A percentile compares a stretch with the other conserved stretches of the same genome.
These are phyloP conservation scores for Symbiodinium natans DNA, from an alignment of 73 alveolate genomes.

Conservation along the genomic window DNA sequence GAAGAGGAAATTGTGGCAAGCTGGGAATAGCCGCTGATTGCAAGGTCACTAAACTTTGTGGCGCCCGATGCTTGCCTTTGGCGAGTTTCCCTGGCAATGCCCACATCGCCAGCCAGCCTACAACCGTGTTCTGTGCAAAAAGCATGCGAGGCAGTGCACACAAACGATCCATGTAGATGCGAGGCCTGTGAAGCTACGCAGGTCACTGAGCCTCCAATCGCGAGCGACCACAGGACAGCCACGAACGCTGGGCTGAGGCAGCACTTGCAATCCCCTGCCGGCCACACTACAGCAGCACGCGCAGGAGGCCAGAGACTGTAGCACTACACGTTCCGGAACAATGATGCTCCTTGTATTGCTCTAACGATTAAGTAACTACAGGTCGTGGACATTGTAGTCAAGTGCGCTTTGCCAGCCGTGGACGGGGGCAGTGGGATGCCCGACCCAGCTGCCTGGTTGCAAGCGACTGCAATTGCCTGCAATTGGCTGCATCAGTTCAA, in stretches of 20 bases:
- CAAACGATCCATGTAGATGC: too few relatives aligned
- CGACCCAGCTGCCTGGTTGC: neutral
- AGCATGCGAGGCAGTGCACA: neutral
- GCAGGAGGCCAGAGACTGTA: constrained; percentile 39
- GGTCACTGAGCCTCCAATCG: neutral
- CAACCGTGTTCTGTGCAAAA: too few relatives aligned
- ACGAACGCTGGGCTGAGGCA: neutral
- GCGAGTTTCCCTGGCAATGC: constrained; percentile 92
- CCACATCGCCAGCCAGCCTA: constrained; percentile 29
- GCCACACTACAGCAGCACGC: constrained; percentile 89
- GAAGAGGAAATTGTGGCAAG: too few relatives aligned
- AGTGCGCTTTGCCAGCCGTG: constrained; percentile 17
- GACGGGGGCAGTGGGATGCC: neutral
- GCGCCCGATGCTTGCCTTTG: constrained; percentile 93
- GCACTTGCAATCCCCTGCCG: constrained; percentile 89
- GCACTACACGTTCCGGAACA: neutral
- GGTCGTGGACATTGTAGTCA: constrained; percentile 79
- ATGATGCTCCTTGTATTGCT: neutral
- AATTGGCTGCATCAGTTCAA: too few relatives aligned
- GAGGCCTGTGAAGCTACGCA: constrained; percentile 66
- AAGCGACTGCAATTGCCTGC: too few relatives aligned
- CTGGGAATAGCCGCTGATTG: too few relatives aligned
- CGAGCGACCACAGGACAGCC: too few relatives aligned
- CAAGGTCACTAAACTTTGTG: constrained; percentile 52
- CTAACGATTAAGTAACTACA: neutral